These are phyloP conservation scores for Rhodotorula sp. DNA, from an alignment of 1,284 basidiomycete species.

Conservation along the genomic window DNA sequence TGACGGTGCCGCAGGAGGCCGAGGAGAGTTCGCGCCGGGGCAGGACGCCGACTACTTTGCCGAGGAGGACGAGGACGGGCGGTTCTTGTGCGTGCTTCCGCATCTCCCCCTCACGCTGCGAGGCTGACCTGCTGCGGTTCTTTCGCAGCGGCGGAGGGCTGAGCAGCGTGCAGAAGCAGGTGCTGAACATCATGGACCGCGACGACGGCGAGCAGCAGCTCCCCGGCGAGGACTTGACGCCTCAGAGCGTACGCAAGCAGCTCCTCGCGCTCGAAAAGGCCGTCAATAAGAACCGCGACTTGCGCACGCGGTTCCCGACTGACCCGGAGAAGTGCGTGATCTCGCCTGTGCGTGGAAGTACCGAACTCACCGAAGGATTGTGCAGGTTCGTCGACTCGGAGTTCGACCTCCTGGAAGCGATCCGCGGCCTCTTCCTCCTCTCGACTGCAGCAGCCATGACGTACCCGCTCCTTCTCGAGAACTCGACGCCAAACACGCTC, in stretches of 20 bases:
- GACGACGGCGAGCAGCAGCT: constrained; percentile 53
- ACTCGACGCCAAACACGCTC: constrained; percentile 68
- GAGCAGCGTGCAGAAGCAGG: constrained; percentile 84
- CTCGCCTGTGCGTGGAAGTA: neutral
- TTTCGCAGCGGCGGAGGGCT: constrained; percentile 69
- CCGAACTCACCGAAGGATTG: neutral
- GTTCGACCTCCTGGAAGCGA: constrained; percentile 81
- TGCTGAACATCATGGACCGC: constrained; percentile 82
- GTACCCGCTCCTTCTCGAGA: constrained; percentile 84
- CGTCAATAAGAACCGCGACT: constrained; percentile 90
- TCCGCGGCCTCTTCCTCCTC: constrained; percentile 79
- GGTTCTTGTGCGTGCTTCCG: constrained; percentile 61
- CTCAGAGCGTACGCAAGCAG: constrained; percentile 70
- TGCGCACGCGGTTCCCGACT: constrained; percentile 76
- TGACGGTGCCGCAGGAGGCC: constrained; percentile 35
- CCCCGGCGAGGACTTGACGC: constrained; percentile 65
- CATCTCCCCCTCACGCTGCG: neutral
- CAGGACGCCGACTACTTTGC: constrained; percentile 83
- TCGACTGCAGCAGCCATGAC: constrained; percentile 80
- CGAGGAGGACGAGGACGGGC: constrained; percentile 87
- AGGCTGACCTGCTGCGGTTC: neutral
- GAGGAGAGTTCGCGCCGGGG: constrained; percentile 55
- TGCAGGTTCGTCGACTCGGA: constrained; percentile 96
- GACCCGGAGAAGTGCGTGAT: constrained; percentile 78
- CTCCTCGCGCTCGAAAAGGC: constrained; percentile 82